Evolutionary conservation across 306 rosid species (phyloP), one percentile per base, ranked within the genome.

Genomic region (Boehmeria nivea): DNA sequence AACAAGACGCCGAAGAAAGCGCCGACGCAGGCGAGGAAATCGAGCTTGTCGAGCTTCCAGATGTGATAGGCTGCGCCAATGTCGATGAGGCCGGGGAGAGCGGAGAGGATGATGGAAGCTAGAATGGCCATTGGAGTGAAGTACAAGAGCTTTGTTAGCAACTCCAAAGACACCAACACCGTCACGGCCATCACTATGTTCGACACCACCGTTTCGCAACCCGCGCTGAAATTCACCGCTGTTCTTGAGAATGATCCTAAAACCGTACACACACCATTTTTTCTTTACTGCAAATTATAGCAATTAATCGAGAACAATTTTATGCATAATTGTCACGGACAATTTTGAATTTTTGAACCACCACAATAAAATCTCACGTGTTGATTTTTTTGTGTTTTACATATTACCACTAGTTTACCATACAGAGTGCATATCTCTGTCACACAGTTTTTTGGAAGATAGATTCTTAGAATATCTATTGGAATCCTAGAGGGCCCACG

Each of bases 1-100:
- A 90, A 90, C 16, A 90, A 74, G 28, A 90, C 98, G 0, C 95
- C 98, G 8, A 90, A 74, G 81, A 90, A 90, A 18, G 95, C 95
- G 2, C 82, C 83, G 55, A 62, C 14, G 59, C 85, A 80, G 54
- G 83, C 88, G 27, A 90, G 82, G 73, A 87, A 90, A 52, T 90
- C 98, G 0, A 87, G 59, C 65, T 84, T 90, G 63, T 90, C 98
- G 46, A 90, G 63, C 57, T 87, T 90, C 88, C 91, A 90, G 10
- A 90, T 86, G 37, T 69, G 80, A 45, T 33, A 20, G 34, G 94
- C 95, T 82, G 74, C 83, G 44, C 12, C 49, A 3, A 84, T 14
- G 60, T 86, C 83, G 6, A 90, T 76, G 26, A 90, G 95, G 53
- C 98, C 98, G 4, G 95, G 95, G 7, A 90, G 88, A 33, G 98